A percentile compares a stretch with the other conserved stretches of the same genome.
Conservation (phyloP, 2,329 filamentous ascomycete species). For the Ophiostoma ulmi region DNA sequence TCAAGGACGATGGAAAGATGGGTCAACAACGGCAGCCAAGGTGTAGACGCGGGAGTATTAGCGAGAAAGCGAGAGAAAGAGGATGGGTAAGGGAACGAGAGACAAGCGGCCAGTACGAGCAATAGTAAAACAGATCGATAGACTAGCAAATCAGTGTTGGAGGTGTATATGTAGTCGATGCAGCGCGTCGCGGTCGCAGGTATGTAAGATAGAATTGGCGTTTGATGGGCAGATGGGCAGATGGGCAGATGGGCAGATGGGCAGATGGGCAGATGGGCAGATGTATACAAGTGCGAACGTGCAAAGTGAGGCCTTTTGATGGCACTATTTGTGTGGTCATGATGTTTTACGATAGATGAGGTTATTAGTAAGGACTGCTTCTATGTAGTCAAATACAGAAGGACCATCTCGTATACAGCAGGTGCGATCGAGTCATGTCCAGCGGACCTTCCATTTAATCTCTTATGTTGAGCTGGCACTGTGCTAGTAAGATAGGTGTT, state of each 20-base stretch:
- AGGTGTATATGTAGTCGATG: neutral
- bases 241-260: neutral
- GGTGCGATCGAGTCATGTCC: neutral
- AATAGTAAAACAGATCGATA: neutral
- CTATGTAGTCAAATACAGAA: neutral
- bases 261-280: neutral
- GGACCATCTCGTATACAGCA: neutral
- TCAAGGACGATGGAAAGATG: neutral
- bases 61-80: neutral
- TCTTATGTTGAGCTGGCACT: too few relatives aligned
- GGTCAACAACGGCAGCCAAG: conserved; percentile 7
- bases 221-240: neutral
- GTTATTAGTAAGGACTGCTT: neutral
- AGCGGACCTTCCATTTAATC: neutral
- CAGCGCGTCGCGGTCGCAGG: conserved; percentile 12
- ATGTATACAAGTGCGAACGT: neutral
- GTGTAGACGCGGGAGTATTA: neutral
- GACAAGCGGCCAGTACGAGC: too few relatives aligned
- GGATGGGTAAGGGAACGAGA: neutral
- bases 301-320: neutral
- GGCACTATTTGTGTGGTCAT: neutral
- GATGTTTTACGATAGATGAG: neutral
- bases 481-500: neutral
- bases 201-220: neutral
- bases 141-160: neutral